A percentile compares a stretch with the other conserved stretches of the same genome.
Evolutionary conservation across 306 rosid genomes (phyloP).

Genomic region (Adenanthera pavonina): DNA sequence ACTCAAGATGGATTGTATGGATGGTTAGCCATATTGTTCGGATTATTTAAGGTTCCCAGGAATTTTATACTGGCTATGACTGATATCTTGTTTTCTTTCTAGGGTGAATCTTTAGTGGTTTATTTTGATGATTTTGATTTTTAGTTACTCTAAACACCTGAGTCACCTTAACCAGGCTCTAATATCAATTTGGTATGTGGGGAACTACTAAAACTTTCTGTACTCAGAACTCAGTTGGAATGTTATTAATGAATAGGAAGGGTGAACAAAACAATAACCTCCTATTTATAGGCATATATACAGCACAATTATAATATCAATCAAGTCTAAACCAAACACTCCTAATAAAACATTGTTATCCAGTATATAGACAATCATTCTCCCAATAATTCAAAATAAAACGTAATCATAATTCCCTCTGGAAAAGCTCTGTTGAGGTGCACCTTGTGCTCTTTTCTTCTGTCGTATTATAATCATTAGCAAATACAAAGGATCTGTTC

Average conservation of each 20-base stretch:
- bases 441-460: constrained; percentile 7
- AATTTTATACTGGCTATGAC: no score
- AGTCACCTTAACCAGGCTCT: no score
- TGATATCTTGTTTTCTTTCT: no score
- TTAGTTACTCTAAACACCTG: no score
- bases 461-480: background rate
- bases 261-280: background rate
- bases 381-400: background rate
- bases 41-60: no score
- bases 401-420: background rate
- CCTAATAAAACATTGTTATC: background rate
- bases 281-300: background rate
- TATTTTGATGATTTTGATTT: no score
- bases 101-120: no score
- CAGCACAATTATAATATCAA: background rate
- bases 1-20: no score
- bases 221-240: background rate
- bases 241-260: background rate
- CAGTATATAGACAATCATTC: background rate
- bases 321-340: background rate
- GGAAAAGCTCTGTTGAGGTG: background rate
- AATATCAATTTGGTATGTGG: no score
- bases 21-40: no score
- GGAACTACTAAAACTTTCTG: background rate
- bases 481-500: background rate